Evolutionary conservation across 805 yeast genomes (phyloP), one percentile per base, ranked within the genome.

Genomic region (Ogataea kodamae): DNA sequence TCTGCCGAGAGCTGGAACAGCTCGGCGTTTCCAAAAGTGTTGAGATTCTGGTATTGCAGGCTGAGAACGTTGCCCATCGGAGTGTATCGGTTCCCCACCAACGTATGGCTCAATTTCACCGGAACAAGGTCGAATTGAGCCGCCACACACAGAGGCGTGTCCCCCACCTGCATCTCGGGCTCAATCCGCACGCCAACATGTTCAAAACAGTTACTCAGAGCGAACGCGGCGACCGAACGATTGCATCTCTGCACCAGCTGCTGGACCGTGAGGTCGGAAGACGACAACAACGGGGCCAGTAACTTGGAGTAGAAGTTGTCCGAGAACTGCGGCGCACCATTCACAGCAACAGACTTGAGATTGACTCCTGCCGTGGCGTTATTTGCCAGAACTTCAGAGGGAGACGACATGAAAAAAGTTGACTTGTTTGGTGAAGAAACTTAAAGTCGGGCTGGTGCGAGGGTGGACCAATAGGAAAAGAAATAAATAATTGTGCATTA

Each of bases 1-100:
- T 40, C 53, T 43, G 74, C 68, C 40, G 78, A 78, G 10, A 78
- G 40, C 10, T 71, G 62, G 10, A 82, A 47, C 5, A 62, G 61
- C 52, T 81, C 89, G 10, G 83, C 87, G n/a, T 80, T 81, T 4
- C 84, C 87, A 44, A 80, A 70, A 6, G 73, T 61, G 50, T 81
- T 81, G 41, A 62, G 60, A 42, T 69, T 64, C 3, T 58, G 44
- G 40, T 62, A 65, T 28, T 57, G 54, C 16, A 61, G 36, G 12
- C 57, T 59, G 19, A 60, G 37, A 5, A 62, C 43, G 16, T 66
- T 58, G 11, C 64, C 62, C 15, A 53, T 49, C 22, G 59, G 63
- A 6, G 58, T 48, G 21, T 62, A 61, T 7, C 54, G 45, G 7
- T 69, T 57, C 17, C 64, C 63, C n/a, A 59, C 1, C 50, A 50